These are phyloP conservation scores for Penicillium sp. DNA, from an alignment of 2,329 filamentous ascomycete species.

Conservation along the genomic window DNA sequence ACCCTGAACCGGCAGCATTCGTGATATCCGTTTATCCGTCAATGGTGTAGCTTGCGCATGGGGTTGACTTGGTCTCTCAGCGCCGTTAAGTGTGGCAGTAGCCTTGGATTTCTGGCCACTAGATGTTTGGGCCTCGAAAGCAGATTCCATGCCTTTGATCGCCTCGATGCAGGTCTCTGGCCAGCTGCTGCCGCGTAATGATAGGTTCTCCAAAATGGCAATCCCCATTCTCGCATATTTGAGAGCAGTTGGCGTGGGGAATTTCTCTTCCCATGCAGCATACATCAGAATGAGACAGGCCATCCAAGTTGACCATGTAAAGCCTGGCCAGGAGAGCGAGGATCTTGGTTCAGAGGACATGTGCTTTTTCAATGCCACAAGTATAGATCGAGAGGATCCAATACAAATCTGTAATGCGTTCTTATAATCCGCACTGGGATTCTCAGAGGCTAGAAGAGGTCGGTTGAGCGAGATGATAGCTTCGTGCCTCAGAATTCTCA, in stretches of 20 bases:
- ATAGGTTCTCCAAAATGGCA: constrained; percentile 33
- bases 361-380: constrained; percentile 41
- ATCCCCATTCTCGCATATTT: constrained; percentile 40
- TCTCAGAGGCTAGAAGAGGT: constrained; percentile 49
- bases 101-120: not conserved
- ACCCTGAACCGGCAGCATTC: not conserved
- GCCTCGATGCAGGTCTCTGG: constrained; percentile 41
- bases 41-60: not conserved
- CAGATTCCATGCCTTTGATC: constrained; percentile 35
- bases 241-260: constrained; percentile 39
- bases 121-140: constrained; percentile 14
- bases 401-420: constrained; percentile 54
- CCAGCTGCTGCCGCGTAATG: constrained; percentile 37
- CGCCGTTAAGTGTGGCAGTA: not conserved
- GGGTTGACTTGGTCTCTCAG: not conserved
- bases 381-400: constrained; percentile 49
- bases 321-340: constrained; percentile 51
- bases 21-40: not conserved
- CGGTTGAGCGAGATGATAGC: constrained; percentile 53
- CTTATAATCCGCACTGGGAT: constrained; percentile 45
- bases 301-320: constrained; percentile 56
- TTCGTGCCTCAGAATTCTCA: constrained; percentile 50
- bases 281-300: constrained; percentile 53
- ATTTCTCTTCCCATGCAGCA: constrained; percentile 48
- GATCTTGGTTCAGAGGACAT: constrained; percentile 14